Evolutionary conservation across 2,329 filamentous ascomycete species (phyloP).

Genomic region (Monosporascus sp.): DNA sequence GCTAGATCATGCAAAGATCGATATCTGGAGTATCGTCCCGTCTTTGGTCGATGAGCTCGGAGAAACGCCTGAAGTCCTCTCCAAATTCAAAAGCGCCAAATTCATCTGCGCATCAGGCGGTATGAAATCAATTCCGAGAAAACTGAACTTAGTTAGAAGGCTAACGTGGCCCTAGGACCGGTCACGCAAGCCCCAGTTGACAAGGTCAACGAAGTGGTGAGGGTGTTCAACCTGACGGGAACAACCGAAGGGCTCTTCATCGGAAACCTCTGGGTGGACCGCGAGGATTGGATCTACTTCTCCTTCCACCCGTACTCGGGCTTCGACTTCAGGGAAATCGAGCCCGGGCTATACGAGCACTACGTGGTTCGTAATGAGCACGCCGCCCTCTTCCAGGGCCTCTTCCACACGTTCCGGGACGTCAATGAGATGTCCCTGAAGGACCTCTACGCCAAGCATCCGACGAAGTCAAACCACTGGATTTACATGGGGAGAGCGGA

Average conservation of each 20-base stretch:
- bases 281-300: constrained; percentile 25
- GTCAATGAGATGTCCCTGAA: constrained; percentile 21
- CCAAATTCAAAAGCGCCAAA: constrained; percentile 26
- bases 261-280: constrained; percentile 20
- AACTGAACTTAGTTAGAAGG: background rate
- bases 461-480: constrained; percentile 22
- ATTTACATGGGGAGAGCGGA: constrained; percentile 25
- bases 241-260: constrained; percentile 30
- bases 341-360: constrained; percentile 25
- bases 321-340: constrained; percentile 28
- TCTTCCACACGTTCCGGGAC: constrained; percentile 28
- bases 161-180: constrained; percentile 10
- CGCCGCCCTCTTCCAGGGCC: constrained; percentile 23
- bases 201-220: constrained; percentile 26
- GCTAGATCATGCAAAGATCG: constrained; percentile 27
- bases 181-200: constrained; percentile 20
- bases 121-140: background rate
- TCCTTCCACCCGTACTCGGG: constrained; percentile 28
- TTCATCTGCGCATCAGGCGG: constrained; percentile 32
- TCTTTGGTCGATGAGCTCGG: constrained; percentile 29
- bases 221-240: constrained; percentile 28
- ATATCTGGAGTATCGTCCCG: constrained; percentile 33
- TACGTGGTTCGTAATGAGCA: constrained; percentile 27
- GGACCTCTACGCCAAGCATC: constrained; percentile 24
- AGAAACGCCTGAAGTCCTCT: constrained; percentile 24